These are phyloP conservation scores for Caryocar brasiliense DNA, from an alignment of 441 rosid genomes.

Conservation along the genomic window DNA sequence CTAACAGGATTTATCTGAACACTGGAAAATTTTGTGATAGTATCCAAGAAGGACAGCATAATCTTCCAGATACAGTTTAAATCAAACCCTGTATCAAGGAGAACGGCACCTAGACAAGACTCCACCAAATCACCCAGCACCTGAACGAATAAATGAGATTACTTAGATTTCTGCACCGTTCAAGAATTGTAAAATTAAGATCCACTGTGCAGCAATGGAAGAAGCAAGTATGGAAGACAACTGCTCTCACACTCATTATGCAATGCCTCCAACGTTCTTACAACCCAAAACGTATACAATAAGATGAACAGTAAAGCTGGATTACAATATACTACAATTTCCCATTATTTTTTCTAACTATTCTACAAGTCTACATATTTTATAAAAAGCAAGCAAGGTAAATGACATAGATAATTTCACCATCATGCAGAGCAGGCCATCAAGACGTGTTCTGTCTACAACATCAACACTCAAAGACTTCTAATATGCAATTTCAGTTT, in stretches of 20 bases:
- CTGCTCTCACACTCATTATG: no score
- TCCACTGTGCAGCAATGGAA: not conserved
- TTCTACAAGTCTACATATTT: no score
- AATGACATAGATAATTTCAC: no score
- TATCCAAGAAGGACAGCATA: constrained; percentile 67
- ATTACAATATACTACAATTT: no score
- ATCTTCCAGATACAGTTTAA: constrained; percentile 59
- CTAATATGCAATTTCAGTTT: not conserved
- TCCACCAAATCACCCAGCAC: constrained; percentile 93
- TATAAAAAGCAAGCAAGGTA: not conserved
- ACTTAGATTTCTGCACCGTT: constrained; percentile 4
- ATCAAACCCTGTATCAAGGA: constrained; percentile 76
- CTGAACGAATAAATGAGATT: constrained; percentile 28
- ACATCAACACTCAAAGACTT: no score
- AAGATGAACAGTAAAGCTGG: no score
- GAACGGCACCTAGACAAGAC: constrained; percentile 74
- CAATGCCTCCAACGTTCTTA: no score
- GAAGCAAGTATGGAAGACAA: no score
- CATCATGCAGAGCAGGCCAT: no score
- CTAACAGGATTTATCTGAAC: constrained; percentile 60
- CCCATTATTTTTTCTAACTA: no score
- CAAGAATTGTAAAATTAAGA: not conserved
- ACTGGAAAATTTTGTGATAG: constrained; percentile 45
- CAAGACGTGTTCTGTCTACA: no score
- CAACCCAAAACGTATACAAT: no score